phyloP scores from a whole-genome alignment of 768 basidiomycete species.

The Rhodosporidiobolus sp. region DNA sequence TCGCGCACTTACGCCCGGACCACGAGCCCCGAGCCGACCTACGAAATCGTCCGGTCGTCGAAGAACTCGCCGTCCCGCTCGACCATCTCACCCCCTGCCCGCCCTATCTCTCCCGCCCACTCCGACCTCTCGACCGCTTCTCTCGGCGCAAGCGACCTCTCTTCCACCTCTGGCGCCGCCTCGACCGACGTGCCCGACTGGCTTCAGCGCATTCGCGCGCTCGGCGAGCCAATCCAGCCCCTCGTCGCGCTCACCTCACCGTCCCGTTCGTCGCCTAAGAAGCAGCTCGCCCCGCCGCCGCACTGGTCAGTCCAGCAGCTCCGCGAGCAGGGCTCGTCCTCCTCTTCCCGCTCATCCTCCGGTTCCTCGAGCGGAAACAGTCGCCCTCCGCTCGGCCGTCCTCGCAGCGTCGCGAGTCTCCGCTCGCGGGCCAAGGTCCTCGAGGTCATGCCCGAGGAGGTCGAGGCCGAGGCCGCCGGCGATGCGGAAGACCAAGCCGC shows the following conservation, averaged over 20 bases:
- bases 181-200: conserved; percentile 30
- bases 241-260: neutral
- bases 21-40: neutral
- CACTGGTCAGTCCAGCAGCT: conserved; percentile 32
- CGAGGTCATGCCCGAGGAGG: conserved; percentile 19
- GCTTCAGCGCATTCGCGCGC: conserved; percentile 27
- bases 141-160: neutral
- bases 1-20: neutral
- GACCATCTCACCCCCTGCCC: neutral
- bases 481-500: conserved; percentile 4
- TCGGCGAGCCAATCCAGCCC: conserved; percentile 32
- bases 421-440: neutral
- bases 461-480: conserved; percentile 22
- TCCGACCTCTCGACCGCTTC: conserved; percentile 12
- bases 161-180: neutral
- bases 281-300: conserved; percentile 19
- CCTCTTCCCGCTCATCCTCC: neutral
- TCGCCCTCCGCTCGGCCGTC: conserved; percentile 3
- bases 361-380: neutral
- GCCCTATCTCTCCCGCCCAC: neutral
- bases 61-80: neutral
- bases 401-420: conserved; percentile 17
- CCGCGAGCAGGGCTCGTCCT: neutral
- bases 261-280: neutral
- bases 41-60: conserved; percentile 14